Conservation (phyloP, 2,329 filamentous ascomycete species). For the Aspergillus jensenii region DNA sequence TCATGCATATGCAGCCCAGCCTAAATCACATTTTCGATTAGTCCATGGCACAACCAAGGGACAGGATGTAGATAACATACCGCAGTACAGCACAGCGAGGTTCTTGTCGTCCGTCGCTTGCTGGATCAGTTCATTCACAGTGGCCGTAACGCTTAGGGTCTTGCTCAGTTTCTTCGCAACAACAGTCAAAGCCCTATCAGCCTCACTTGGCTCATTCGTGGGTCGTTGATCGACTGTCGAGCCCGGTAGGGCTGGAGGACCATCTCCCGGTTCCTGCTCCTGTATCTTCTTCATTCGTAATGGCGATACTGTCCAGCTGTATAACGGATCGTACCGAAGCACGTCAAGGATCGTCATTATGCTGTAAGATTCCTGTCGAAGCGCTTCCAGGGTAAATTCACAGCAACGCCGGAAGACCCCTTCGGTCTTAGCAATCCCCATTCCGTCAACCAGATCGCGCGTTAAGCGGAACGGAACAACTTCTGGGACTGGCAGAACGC, state of each 20-base stretch:
- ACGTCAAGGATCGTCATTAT: slow-evolving; percentile 99
- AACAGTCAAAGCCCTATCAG: slow-evolving; percentile 85
- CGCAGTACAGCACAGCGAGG: slow-evolving; percentile 83
- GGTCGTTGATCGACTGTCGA: slow-evolving; percentile 35
- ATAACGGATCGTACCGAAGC: slow-evolving; percentile 93
- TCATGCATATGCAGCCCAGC: slow-evolving; percentile 54
- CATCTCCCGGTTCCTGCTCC: slow-evolving; percentile 50
- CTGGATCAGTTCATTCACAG: slow-evolving; percentile 95
- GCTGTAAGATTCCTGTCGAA: slow-evolving; percentile 91
- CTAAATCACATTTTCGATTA: slow-evolving; percentile 23
- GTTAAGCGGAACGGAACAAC: slow-evolving; percentile 94
- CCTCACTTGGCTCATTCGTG: slow-evolving; percentile 69
- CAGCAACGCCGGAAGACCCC: slow-evolving; percentile 97
- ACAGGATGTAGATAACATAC: slow-evolving; percentile 45
- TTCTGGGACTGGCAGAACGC: slow-evolving; percentile 92
- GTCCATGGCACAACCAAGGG: neutral
- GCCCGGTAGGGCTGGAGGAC: slow-evolving; percentile 35
- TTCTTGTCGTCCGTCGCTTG: slow-evolving; percentile 92
- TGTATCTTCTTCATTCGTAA: slow-evolving; percentile 66
- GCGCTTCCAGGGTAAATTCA: slow-evolving; percentile 91
- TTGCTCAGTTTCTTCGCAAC: slow-evolving; percentile 96
- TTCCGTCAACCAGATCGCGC: slow-evolving; percentile 91
- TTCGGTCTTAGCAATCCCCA: slow-evolving; percentile 93
- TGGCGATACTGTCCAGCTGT: slow-evolving; percentile 88
- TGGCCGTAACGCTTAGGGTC: slow-evolving; percentile 88